Base-by-base conservation (phyloP, 441 rosid genomes). In the Pelargonium exstipulatum region DNA sequence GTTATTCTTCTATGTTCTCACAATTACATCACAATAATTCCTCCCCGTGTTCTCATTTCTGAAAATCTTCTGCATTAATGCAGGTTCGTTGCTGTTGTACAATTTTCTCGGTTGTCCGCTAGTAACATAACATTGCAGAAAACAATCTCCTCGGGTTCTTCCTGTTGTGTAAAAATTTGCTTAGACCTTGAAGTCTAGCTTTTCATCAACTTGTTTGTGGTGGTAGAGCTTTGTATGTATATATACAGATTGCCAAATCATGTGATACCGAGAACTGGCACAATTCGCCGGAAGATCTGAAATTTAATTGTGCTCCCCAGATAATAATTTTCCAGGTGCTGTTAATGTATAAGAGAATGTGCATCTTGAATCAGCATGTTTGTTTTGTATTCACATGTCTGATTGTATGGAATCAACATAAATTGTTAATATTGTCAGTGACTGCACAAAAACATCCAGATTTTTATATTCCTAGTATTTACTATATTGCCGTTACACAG, bases 391-490 rank as follows among this genome's bases (percentile, higher is more conserved):
- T 32, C 6, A 32, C 37, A 32, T 4, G 37, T 32, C 37, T 32
- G 37, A 32, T 32, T 32, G 37, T 32, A 32, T 32, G 37, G 37
- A 32, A 32, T 32, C 37, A 4, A 32, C 37, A 32, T 7, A 37
- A 5, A 37, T 37, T 0, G 42, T 37, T 37, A 7, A 37, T 37
- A 37, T 37, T 37, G 42, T 1, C 42, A 6, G 8, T 6, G 0
- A 37, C 9, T 7, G 6, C 42, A 37, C 42, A 37, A 37, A 37
- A 37, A 37, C 42, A 4, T 8, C 43, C 10, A 40, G 43, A 40
- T 40, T 40, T 8, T 40, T 7, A 40, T 8, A 1, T 40, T 40
- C 43, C 43, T 53, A 55, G 65, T 65, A 80, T 77, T 69, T 77
- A 80, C 80, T 51, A 70, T 48, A 9, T 35, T 42, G 55, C 46